Conservation (phyloP, 768 basidiomycete species). For the Trametes punicea region DNA sequence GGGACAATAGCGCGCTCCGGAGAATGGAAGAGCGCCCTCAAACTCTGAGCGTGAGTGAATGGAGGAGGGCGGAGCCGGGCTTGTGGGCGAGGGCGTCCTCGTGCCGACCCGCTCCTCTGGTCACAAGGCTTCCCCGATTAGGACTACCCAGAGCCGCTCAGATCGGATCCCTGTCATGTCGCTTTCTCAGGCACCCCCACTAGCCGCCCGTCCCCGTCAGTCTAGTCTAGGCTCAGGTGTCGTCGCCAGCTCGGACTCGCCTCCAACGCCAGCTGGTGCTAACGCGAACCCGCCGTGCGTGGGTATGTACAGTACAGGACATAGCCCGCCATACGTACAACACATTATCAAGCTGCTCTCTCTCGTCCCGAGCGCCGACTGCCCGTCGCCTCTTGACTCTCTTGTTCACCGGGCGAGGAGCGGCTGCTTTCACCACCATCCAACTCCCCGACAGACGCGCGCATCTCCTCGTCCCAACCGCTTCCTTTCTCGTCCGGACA, state of each 20-base stretch:
- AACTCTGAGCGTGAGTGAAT: conserved; percentile 11
- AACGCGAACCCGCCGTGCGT: too few species aligned
- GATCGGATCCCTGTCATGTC: conserved; percentile 23
- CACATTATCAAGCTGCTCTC: background rate
- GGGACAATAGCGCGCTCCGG: background rate
- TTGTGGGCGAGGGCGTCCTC: conserved; percentile 10
- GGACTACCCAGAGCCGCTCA: conserved; percentile 23
- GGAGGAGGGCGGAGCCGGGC: background rate
- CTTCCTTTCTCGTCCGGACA: background rate
- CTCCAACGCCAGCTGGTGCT: too few species aligned
- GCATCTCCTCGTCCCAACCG: background rate
- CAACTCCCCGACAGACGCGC: background rate
- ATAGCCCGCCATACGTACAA: too few species aligned
- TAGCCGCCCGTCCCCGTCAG: conserved; percentile 16
- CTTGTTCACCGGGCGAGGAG: background rate
- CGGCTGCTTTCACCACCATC: background rate
- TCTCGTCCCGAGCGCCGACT: background rate
- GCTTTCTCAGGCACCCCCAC: conserved; percentile 20
- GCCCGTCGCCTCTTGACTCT: background rate
- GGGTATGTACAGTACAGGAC: too few species aligned
- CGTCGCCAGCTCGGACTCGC: too few species aligned
- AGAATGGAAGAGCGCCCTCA: conserved; percentile 21
- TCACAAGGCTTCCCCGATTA: conserved; percentile 22
- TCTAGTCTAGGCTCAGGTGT: conserved; percentile 12
- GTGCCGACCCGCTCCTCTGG: conserved; percentile 12